Conservation (phyloP, 1,284 basidiomycete species). For the Lentinus polychrous region DNA sequence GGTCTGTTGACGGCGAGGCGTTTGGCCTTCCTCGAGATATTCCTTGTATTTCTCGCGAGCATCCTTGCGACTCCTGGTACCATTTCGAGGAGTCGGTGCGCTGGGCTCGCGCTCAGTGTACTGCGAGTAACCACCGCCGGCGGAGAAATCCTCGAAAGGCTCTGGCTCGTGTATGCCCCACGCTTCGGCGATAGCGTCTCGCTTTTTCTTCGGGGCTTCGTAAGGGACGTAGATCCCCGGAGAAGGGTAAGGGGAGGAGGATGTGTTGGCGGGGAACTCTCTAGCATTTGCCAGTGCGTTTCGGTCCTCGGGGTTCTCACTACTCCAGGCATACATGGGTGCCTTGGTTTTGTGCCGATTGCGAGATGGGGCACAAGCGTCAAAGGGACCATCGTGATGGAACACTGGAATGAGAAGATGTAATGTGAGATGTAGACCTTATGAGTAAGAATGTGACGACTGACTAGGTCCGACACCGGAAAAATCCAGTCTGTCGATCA, state of each 20-base stretch:
- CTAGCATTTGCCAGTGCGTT: constrained; percentile 26
- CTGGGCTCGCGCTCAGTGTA: constrained; percentile 44
- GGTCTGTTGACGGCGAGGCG: constrained; percentile 18
- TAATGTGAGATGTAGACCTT: constrained; percentile 6
- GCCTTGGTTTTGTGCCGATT: constrained; percentile 73
- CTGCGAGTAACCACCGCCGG: constrained; percentile 44
- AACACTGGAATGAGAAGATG: constrained; percentile 48
- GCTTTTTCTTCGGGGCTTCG: constrained; percentile 65
- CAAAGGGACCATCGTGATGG: constrained; percentile 84
- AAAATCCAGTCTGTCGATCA: constrained; percentile 60
- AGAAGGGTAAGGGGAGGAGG: constrained; percentile 45
- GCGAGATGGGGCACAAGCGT: constrained; percentile 81
- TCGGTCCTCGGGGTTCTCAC: constrained; percentile 36
- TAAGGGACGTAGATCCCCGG: constrained; percentile 44
- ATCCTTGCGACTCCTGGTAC: constrained; percentile 15
- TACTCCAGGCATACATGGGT: constrained; percentile 74
- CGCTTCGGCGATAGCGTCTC: constrained; percentile 76
- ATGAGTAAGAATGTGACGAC: constrained; percentile 24
- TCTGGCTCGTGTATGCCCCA: constrained; percentile 87
- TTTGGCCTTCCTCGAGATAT: constrained; percentile 31
- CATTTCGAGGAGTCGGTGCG: constrained; percentile 33
- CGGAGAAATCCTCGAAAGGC: constrained; percentile 81
- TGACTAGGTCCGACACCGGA: constrained; percentile 69
- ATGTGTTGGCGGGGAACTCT: constrained; percentile 24
- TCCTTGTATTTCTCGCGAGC: constrained; percentile 35